Base-by-base conservation (phyloP, 116 monocot genomes). In the Posidonia oceanica region DNA sequence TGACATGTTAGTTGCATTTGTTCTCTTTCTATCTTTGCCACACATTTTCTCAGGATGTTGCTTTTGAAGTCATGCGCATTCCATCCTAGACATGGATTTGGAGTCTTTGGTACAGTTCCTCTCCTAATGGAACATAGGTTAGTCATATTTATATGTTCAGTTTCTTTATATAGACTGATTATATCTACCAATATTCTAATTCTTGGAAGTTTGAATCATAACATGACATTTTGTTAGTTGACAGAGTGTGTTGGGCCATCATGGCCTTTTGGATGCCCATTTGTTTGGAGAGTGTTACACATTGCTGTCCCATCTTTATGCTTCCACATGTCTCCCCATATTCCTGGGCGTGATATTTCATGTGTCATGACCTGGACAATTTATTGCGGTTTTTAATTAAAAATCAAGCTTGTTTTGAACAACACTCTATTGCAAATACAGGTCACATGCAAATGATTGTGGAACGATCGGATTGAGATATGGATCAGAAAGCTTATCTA, bases 401-500 rank as follows among this genome's bases (percentile, higher is more conserved):
- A 14, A 61, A 14, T 61, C 36, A 13, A 13, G 36, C 14, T 22
- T 29, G 4, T 36, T 61, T 61, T 61, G 21, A 21, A 13, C 23
- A 29, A 13, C 7, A 21, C 17, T 38, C 29, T 14, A 0, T 57
- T 66, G 13, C 54, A 54, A 38, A 14, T 83, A 52, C 82, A 97
- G 97, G 82, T 60, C 77, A 62, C 37, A 74, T 67, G 68, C 80
- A 54, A 74, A 85, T 78, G 87, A 91, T 87, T 85, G 75, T 86
- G 92, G 92, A 75, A 68, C 82, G 12, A 69, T 90, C 74, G 97
- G 97, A 39, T 62, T 92, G 38, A 83, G 97, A 92, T 97, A 97
- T 86, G 97, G 92, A 66, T 97, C 92, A 41, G 83, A 92, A 80
- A 82, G 79, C 52, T 77, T 97, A 75, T 97, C 97, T 17, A 20